phyloP scores from a whole-genome alignment of 106 monocot genomes.

The Dendrobium catenatum region DNA sequence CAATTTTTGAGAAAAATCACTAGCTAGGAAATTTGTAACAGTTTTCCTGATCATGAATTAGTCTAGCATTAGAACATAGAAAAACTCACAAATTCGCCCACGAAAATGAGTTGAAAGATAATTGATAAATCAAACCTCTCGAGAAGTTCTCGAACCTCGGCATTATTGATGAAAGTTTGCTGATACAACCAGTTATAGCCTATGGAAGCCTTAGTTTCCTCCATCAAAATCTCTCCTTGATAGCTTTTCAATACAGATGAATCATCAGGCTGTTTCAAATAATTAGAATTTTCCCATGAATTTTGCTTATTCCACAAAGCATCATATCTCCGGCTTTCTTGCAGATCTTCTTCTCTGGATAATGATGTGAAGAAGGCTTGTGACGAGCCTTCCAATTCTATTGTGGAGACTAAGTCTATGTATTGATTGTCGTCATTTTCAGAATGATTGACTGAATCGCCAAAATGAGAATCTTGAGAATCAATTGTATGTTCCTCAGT shows the following conservation, averaged over 20 bases:
- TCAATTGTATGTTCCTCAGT: not conserved
- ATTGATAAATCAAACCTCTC: not conserved
- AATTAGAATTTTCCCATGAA: not conserved
- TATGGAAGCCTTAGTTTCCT: not conserved
- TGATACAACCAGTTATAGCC: not conserved
- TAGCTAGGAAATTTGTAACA: conserved; percentile 46
- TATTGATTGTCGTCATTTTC: not conserved
- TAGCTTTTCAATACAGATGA: not conserved
- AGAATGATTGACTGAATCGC: not conserved
- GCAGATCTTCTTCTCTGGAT: not conserved
- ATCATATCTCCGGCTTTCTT: not conserved
- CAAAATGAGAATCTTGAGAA: not conserved
- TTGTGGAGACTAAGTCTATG: not conserved
- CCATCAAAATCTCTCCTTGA: not conserved
- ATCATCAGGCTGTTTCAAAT: not conserved
- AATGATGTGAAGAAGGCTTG: not conserved
- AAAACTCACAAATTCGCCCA: not conserved
- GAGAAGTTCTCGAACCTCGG: not conserved
- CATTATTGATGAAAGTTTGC: not conserved
- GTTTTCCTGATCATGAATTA: conserved; percentile 28
- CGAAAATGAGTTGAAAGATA: not conserved
- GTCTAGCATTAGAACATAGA: not conserved
- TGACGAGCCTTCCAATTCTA: not conserved
- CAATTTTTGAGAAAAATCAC: conserved; percentile 51
- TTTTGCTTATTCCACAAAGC: conserved; percentile 6